Evolutionary conservation across 176 grass and related monocot species (phyloP).

Genomic region (Carex cristatella): DNA sequence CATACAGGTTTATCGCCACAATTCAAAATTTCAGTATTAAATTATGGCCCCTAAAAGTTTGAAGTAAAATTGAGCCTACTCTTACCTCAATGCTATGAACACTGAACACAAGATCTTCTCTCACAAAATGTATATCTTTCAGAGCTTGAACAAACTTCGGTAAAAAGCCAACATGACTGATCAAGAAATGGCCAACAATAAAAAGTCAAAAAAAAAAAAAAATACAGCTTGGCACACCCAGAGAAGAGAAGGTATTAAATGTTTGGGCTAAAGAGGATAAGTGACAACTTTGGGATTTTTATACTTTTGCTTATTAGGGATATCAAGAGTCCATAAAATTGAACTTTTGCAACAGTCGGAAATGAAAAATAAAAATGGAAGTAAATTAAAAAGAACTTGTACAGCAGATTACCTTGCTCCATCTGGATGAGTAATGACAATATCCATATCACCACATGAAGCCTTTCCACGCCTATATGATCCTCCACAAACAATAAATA

Average conservation of each 20-base stretch:
- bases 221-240: background rate
- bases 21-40: constrained; percentile 6
- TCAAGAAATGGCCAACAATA: constrained; percentile 1
- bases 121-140: constrained; percentile 86
- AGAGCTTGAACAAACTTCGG: constrained; percentile 60
- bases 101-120: constrained; percentile 95
- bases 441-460: constrained; percentile 93
- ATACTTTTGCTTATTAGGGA: background rate
- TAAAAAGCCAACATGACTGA: constrained; percentile 88
- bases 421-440: constrained; percentile 87
- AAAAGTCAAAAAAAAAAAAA: background rate
- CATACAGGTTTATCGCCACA: background rate
- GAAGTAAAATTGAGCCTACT: background rate
- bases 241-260: background rate
- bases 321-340: background rate
- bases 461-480: constrained; percentile 95
- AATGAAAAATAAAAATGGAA: background rate
- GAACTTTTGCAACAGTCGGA: background rate
- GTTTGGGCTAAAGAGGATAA: background rate
- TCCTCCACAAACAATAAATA: constrained; percentile 84
- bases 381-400: background rate
- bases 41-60: background rate
- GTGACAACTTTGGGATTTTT: background rate
- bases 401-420: constrained; percentile 52
- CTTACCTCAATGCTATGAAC: constrained; percentile 78